Evolutionary conservation across 1,284 basidiomycete genomes (phyloP), one percentile per base, ranked within the genome.

Genomic region (Marasmius oreades): DNA sequence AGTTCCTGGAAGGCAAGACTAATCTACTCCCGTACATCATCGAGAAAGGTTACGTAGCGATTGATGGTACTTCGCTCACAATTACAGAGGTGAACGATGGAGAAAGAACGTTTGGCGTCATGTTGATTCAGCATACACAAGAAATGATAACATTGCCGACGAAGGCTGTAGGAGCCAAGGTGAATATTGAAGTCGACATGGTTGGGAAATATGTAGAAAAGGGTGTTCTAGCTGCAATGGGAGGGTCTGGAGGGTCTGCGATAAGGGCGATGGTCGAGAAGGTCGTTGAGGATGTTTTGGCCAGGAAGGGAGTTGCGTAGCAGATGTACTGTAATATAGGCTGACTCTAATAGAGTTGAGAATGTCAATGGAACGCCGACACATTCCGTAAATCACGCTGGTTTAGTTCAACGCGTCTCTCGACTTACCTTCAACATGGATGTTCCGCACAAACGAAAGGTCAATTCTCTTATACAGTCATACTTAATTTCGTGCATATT

Each of bases 121-220:
- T 98, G 92, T 82, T 99, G 59, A 97, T 99, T 71, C 86, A 86
- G 59, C 95, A 99, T 71, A 97, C 94, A 31, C 94, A 97, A 67
- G 77, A 86, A 64, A 93, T 90, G 73, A 90, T 98, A 60, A 92
- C 93, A 6, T 77, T 99, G 51, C 82, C 83, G 28, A 77, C 74
- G 55, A 98, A 99, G 73, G 67, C 71, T 10, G 69, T 89, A 0
- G 95, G 94, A 0, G 81, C 86, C 42, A 88, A 81, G 62, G 95
- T 98, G 59, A 99, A 99, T 69, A 85, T 98, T 61, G 96, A 99
- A 75, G 93, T 91, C 48, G 94, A 96, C 65, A 93, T 95, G 85
- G 84, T 94, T 14, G 91, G 90, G 23, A 95, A 94, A 70, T 93
- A 91, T 62, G 90, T 94, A 3, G 81, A 83, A 66, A 92, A 92